Base-by-base conservation (phyloP, 2,329 filamentous ascomycete species). In the Biscogniauxia sp. region DNA sequence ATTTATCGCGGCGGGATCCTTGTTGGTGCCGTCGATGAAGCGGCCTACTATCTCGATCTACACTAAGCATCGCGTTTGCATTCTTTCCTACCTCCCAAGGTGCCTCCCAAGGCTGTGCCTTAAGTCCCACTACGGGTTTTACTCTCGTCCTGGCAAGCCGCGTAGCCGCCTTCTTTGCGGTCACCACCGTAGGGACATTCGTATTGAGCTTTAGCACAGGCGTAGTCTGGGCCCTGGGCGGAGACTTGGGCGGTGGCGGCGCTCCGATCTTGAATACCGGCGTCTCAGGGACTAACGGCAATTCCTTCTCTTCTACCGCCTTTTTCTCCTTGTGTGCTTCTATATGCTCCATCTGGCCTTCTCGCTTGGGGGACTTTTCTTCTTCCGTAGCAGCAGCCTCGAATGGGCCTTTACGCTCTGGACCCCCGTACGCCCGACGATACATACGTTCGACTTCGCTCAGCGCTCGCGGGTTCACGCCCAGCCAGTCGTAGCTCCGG, bases 401-500 rank as follows among this genome's bases (percentile, higher is more conserved):
- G 59, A 87, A 82, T 5, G 79, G 84, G 4, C 80, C 79, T 2
- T 73, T 67, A 9, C 75, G 70, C 17, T 79, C 76, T 0, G 69
- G 68, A 0, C 84, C 84, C 1, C 84, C 84, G 61, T 88, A 88
- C 0, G 82, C 80, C 15, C 78, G 77, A 32, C 78, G 77, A 69
- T 88, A 88, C 77, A 84, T 85, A 58, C 76, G 75, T 61, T 84
- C 80, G 1, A 88, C 80, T 49, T 87, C 84, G 0, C 70, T 66
- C 9, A 88, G 71, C 1, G 84, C 82, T 1, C 73, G 69, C 32
- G 61, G 77, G 32, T 77, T 78, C 49, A 87, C 77, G 17, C 78
- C 78, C n/a, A 87, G 75, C 79, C 84, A 85, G 62, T 82, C 80
- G 63, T 88, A 89, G 1, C 79, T 82, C 11, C 81, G 76, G 54